Conservation (phyloP, 441 rosid genomes). For the Macaranga tanarius region DNA sequence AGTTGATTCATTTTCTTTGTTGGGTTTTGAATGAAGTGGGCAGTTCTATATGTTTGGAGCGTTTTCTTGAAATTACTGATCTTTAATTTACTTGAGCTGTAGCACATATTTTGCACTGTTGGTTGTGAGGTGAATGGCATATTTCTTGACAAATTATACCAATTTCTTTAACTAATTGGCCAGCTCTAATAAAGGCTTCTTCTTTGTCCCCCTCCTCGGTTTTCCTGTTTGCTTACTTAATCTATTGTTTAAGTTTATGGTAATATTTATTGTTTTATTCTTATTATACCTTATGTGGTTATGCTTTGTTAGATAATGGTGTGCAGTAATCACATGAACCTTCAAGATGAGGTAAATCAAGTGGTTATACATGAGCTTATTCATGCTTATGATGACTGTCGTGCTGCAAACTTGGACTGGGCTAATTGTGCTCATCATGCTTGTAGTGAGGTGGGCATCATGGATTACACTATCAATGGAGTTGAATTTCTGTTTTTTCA, state of each 20-base stretch:
- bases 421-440: constrained; percentile 93
- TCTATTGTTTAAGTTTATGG: no score
- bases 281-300: neutral
- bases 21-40: no score
- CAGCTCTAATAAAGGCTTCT: no score
- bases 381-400: constrained; percentile 90
- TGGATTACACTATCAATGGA: constrained; percentile 5
- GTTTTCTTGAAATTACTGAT: neutral
- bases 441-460: constrained; percentile 69
- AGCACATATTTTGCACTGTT: neutral
- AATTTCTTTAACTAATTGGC: neutral
- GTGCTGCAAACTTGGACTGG: constrained; percentile 86
- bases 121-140: neutral
- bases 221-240: no score
- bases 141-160: neutral
- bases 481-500: neutral
- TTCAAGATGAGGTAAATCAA: constrained; percentile 87
- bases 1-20: no score
- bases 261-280: neutral
- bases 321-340: constrained; percentile 64
- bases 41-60: neutral
- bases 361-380: constrained; percentile 82
- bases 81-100: neutral
- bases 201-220: no score
- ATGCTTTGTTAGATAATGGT: constrained; percentile 52